Conservation (phyloP, 2,329 filamentous ascomycete species). For the Colletotrichum chlorophyti region DNA sequence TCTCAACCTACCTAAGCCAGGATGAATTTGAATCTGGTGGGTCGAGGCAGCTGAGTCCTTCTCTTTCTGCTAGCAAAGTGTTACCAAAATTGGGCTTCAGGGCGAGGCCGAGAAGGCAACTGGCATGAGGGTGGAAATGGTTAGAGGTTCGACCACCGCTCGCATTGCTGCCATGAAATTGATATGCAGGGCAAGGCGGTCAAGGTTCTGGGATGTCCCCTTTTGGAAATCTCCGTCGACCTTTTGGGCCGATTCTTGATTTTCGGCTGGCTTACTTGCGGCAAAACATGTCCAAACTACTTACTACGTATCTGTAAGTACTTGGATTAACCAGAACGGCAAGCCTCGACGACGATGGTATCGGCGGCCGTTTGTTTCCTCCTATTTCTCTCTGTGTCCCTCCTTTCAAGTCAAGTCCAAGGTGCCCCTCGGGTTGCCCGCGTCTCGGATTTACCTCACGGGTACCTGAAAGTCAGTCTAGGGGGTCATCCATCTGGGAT, state of each 20-base stretch:
- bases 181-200: neutral
- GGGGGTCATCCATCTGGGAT: conserved; percentile 6
- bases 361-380: conserved; percentile 5
- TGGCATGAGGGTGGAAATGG: no score
- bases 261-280: conserved; percentile 1
- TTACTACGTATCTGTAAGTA: no score
- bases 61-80: no score
- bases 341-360: conserved; percentile 12
- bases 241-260: conserved; percentile 13
- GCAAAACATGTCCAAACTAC: no score
- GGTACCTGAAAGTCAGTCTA: conserved; percentile 25
- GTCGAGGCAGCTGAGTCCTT: no score
- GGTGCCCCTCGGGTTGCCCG: neutral
- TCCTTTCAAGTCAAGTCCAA: neutral
- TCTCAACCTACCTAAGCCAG: no score
- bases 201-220: neutral
- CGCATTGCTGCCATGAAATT: no score
- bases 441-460: conserved; percentile 20
- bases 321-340: no score
- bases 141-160: no score
- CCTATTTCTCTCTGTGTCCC: neutral
- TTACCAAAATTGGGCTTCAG: no score
- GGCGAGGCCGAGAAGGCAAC: no score
- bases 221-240: conserved; percentile 8
- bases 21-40: no score